Base-by-base conservation (phyloP, 352 stramenopile genomes). In the Elongisporangium senticosum region DNA sequence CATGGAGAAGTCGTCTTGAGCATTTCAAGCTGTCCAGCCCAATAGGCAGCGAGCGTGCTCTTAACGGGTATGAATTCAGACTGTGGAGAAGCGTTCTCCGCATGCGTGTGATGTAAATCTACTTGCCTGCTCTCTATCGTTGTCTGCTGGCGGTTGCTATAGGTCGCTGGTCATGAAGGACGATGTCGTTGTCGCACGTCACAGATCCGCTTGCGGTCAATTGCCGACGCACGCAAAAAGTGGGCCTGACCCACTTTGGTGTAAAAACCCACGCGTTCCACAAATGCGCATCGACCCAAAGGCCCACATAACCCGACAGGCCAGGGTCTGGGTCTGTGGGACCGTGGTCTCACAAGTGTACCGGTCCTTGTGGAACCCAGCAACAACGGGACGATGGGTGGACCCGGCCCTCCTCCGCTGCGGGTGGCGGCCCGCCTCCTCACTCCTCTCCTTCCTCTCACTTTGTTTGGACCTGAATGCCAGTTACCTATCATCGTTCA, bases 1-100 rank as follows among this genome's bases (percentile, higher is more conserved):
- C 60, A 98, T 99, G 91, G 96, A 99, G 70, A 98, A 98, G 67
- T 86, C 83, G 13, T 93, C 85, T 52, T 33, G n/a, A 33, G 14
- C 8, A 28, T 33, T 7, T 23, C 28, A 43, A 51, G 48, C n/a
- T 19, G 14, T 6, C 23, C 2, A 21, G 28, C 28, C 28, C 28
- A 11, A 14, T 11, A 39, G 11, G 33, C 33, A 43, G 33, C 7
- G 8, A 43, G 33, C 7, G 8, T 43, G 33, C 33, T 43, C 33
- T 43, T 43, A 43, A 43, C 15, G 33, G 33, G 33, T 43, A 43
- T 43, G 33, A 43, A 43, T 43, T 43, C 33, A 43, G 33, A 43
- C 13, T 43, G 33, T 43, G 33, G 33, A 43, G 33, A 43, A 43
- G 33, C 33, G 33, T 43, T 43, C 33, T 43, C 33, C 10, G 13